Base-by-base conservation (phyloP, 2,329 filamentous ascomycete genomes). In the Aspergillus vadensis region DNA sequence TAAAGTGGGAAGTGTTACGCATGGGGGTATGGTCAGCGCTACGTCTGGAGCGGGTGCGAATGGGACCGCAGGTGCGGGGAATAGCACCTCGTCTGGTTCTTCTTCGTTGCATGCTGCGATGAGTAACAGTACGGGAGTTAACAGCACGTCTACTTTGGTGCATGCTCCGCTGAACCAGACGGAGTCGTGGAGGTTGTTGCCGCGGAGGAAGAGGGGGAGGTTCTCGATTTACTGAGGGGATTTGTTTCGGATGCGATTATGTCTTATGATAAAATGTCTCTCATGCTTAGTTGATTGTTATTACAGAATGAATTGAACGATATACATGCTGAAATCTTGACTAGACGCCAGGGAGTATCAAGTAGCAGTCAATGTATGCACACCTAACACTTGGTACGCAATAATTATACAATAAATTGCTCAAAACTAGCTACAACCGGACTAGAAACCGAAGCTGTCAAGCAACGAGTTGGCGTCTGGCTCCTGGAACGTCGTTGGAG, bases 401-500 rank as follows among this genome's bases (percentile, higher is more conserved):
- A 36, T 36, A 14, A 36, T 36, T 2, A 14, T 36, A 36, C 32
- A 36, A 36, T 5, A 15, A 44, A 8, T 44, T 2, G 17, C 4
- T 27, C 12, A 49, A 8, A 6, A 12, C 3, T 27, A 12, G 6
- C 47, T n/a, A 25, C 47, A n/a, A 12, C 12, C 19, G 25, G 21
- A 21, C 55, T 66, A 98, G 73, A 98, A 95, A 1, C 94, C 94
- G 83, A 98, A 98, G 74, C 86, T 93, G 81, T 98, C 94, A 69
- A 98, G 81, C 71, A 99, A 78, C 61, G 91, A 94, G 73, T 86
- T 91, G 27, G 91, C 85, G 78, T 96, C 92, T n/a, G 95, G 95
- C 76, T 99, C 95, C 69, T 96, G 85, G 74, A 98, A 98, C 64
- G 89, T 87, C 19, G 89, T 92, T 1, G 92, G 87, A 15, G 88